Conservation (phyloP, 129 eudicot genomes). For the Rutidosis leptorrhynchoides region DNA sequence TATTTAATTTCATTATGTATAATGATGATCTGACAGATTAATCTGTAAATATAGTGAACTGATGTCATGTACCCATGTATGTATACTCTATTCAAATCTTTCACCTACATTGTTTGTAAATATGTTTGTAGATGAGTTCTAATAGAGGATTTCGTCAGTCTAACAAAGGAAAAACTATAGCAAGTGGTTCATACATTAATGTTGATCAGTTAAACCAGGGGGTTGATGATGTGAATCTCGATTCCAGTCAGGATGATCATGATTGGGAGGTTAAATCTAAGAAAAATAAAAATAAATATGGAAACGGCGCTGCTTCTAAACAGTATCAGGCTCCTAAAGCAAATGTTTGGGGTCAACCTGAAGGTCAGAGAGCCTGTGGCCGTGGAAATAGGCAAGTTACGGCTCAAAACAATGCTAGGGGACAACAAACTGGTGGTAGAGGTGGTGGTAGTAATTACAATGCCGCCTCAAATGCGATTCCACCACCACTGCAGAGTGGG, state of each 20-base stretch:
- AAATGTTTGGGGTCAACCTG: constrained; percentile 53
- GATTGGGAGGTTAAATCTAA: constrained; percentile 51
- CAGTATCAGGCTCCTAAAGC: constrained; percentile 32
- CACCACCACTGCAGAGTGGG: constrained; percentile 56
- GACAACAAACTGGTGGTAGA: constrained; percentile 40
- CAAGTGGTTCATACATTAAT: constrained; percentile 19
- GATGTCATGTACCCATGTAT: too few species aligned
- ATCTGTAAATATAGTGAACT: too few species aligned
- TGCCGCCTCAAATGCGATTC: constrained; percentile 23
- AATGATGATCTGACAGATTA: too few species aligned
- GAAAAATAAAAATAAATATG: constrained; percentile 43
- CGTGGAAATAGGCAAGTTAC: constrained; percentile 30
- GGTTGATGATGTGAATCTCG: constrained; percentile 41
- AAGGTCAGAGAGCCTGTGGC: constrained; percentile 37
- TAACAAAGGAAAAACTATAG: constrained; percentile 35
- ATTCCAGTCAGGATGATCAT: constrained; percentile 40
- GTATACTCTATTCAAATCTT: too few species aligned
- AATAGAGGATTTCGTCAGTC: constrained; percentile 35
- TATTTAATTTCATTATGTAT: too few species aligned
- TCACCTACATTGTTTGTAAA: too few species aligned
- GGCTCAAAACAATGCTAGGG: constrained; percentile 39
- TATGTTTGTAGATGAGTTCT: constrained; percentile 48
- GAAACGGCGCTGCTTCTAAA: constrained; percentile 28
- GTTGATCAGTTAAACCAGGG: constrained; percentile 41
- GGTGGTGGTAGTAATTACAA: constrained; percentile 28